Percentiles rank a stretch among this genome's conserved stretches.
phyloP scores from a whole-genome alignment of 169 alveolate species.

The Plasmodium fragile region DNA sequence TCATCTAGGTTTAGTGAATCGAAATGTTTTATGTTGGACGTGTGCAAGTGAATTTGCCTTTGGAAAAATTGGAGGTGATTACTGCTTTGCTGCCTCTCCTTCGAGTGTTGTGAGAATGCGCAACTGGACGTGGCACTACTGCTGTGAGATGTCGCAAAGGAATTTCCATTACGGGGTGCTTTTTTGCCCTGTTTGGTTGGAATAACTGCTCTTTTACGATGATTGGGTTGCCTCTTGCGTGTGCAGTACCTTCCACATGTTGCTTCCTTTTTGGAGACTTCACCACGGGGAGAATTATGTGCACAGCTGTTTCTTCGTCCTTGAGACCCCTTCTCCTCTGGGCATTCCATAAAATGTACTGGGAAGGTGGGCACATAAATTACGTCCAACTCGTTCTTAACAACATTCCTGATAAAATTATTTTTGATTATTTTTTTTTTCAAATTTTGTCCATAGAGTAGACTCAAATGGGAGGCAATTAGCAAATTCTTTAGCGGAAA shows the following conservation, averaged over 20 bases:
- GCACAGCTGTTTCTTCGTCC: not conserved
- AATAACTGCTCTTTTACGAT: not conserved
- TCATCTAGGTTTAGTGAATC: slow-evolving; percentile 47
- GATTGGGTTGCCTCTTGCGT: not conserved
- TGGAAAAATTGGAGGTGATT: not conserved
- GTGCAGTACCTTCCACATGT: not conserved
- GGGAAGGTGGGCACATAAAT: slow-evolving; percentile 24
- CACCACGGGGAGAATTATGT: not conserved
- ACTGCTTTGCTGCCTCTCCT: not conserved
- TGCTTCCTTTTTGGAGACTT: not conserved
- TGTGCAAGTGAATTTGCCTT: not conserved
- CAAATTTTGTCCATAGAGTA: slow-evolving; percentile 10
- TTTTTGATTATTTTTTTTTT: slow-evolving; percentile 10
- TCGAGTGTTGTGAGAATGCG: not conserved
- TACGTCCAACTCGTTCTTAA: slow-evolving; percentile 56
- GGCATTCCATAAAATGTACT: slow-evolving; percentile 7
- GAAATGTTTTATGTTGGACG: slow-evolving; percentile 44
- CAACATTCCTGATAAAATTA: slow-evolving; percentile 22
- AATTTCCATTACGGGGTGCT: not conserved
- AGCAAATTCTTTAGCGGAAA: slow-evolving; percentile 52
- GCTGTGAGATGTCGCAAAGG: not conserved
- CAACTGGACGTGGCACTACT: not conserved
- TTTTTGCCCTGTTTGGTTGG: not conserved
- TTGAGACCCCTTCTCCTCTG: not conserved
- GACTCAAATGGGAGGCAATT: slow-evolving; percentile 31